Percentiles rank a stretch among this genome's conserved stretches.
phyloP scores from a whole-genome alignment of 441 rosid species.

The Biscutella laevigata region DNA sequence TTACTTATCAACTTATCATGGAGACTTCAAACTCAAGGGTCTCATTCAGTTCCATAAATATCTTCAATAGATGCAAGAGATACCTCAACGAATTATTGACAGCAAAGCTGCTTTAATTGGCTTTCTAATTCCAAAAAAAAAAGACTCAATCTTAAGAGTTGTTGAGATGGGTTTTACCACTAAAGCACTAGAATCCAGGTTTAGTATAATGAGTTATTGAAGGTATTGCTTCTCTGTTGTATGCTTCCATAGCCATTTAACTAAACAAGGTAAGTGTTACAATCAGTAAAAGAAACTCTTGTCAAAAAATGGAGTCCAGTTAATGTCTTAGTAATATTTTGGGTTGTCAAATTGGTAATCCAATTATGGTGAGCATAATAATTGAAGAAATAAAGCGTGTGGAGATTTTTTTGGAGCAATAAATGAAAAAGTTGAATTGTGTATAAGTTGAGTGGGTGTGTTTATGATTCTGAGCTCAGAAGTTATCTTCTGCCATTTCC shows the following conservation, averaged over 20 bases:
- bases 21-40: background rate
- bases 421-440: slow-evolving; percentile 17
- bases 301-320: background rate
- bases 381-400: slow-evolving; percentile 6
- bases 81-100: background rate
- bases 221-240: too few relatives aligned
- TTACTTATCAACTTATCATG: background rate
- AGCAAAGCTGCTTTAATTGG: background rate
- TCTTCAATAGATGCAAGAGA: background rate
- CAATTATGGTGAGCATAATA: background rate
- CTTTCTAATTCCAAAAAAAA: background rate
- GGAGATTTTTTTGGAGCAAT: slow-evolving; percentile 7
- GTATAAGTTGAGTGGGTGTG: slow-evolving; percentile 18
- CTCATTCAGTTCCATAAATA: background rate
- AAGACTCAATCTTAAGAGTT: too few relatives aligned
- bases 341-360: background rate
- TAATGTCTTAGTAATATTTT: background rate
- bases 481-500: slow-evolving; percentile 1
- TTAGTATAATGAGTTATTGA: too few relatives aligned
- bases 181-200: background rate
- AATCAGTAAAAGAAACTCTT: background rate
- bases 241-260: background rate
- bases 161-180: background rate
- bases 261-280: background rate
- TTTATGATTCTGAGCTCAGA: background rate